Base-by-base conservation (phyloP, 768 basidiomycete species). In the Rhizopogon sp. region DNA sequence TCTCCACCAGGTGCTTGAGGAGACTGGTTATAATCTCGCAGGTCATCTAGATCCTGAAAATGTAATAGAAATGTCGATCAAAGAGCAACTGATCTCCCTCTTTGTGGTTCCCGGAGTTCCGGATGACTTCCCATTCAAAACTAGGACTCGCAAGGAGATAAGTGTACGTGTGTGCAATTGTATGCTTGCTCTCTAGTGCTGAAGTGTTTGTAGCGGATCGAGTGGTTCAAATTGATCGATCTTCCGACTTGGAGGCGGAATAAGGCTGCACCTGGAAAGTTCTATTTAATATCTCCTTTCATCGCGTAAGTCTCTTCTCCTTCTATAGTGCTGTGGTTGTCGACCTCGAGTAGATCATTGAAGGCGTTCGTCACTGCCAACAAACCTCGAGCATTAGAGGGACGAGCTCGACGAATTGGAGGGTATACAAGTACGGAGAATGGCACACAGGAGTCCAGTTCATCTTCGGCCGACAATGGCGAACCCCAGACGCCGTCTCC, bases 131-230 rank as follows among this genome's bases (percentile, higher is more conserved):
- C 77, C 79, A 3, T 99, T 99, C 74, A 81, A 89, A 71, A 97
- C 97, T 5, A 87, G 88, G 70, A 99, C 97, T 1, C 79, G 96
- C 54, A 99, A 98, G 72, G 97, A 99, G 77, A 99, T 99, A 62
- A 96, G 94, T 66, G 95, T 97, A 77, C 65, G 85, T 68, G 51
- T 13, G 45, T 45, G 50, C 42, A 13, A 39, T 54, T 49, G 31
- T 37, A 20, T 46, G 39, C 44, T 28, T 37, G 22, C 52, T 66
- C 60, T 62, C 47, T 59, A 58, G 56, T 58, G 39, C 43, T 52
- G 39, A 35, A 20, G 43, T 37, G n/a, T 52, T 20, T 43, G 39
- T 66, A 98, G 95, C 92, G 91, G 77, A 98, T 98, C 61, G 88
- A 94, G 66, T 99, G 97, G 97, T 97, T 97, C 71, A 83, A 77